Conservation (phyloP, 139 green algal species). For the Tetraselmis chui region DNA sequence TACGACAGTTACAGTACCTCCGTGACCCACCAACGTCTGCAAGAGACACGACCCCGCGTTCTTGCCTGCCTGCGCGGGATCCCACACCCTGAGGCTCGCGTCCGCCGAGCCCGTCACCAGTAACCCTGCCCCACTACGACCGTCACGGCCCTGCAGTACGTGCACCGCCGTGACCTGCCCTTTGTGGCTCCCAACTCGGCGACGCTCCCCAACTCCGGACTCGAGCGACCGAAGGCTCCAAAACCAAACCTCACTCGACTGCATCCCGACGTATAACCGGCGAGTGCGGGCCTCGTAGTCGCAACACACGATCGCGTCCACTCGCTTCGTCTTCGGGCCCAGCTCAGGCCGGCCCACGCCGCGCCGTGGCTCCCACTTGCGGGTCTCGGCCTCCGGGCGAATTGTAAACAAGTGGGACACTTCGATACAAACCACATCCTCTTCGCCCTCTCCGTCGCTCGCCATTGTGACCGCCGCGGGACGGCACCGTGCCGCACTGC, state of each 20-base stretch:
- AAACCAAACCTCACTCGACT: slow-evolving; percentile 11
- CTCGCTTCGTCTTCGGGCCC: background rate
- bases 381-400: background rate
- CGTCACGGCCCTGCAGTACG: background rate
- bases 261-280: slow-evolving; percentile 10
- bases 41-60: slow-evolving; percentile 26
- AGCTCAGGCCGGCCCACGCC: background rate
- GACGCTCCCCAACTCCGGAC: background rate
- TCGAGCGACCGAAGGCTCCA: slow-evolving; percentile 5
- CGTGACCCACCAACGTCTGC: slow-evolving; percentile 55
- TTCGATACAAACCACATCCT: background rate
- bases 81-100: slow-evolving; percentile 52
- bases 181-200: background rate
- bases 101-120: slow-evolving; percentile 47
- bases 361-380: background rate
- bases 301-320: slow-evolving; percentile 9
- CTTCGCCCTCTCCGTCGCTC: background rate
- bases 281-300: background rate
- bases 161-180: slow-evolving; percentile 1
- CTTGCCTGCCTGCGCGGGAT: slow-evolving; percentile 25
- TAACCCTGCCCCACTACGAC: slow-evolving; percentile 14
- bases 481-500: background rate
- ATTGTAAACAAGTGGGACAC: background rate
- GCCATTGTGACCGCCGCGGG: background rate
- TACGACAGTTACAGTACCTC: slow-evolving; percentile 44